Conservation (phyloP, 1,139 yeast species). For the Suhomyces coccinellae region DNA sequence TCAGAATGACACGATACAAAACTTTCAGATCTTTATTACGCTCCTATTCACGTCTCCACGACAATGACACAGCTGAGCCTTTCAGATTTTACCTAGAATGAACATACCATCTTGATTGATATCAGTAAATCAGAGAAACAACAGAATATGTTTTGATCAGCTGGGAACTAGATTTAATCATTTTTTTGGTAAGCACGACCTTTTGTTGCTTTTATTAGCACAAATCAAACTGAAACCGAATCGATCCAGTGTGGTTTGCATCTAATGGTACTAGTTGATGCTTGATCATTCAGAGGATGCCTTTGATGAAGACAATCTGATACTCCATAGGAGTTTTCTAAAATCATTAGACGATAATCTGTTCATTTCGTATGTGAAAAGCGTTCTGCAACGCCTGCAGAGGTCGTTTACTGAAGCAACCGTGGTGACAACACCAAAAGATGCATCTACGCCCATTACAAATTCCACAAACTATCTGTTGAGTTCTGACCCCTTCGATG, state of each 20-base stretch:
- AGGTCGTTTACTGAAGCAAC: constrained; percentile 10
- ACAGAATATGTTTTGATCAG: neutral
- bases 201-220: neutral
- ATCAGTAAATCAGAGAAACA: neutral
- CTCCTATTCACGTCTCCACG: neutral
- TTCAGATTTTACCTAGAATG: neutral
- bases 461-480: constrained; percentile 1
- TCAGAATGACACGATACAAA: neutral
- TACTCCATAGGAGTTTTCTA: constrained; percentile 21
- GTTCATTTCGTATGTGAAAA: constrained; percentile 39
- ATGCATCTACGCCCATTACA: constrained; percentile 11
- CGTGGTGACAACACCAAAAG: constrained; percentile 8
- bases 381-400: constrained; percentile 28
- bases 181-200: neutral
- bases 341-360: constrained; percentile 43
- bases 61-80: neutral
- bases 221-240: neutral
- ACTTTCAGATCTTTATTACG: neutral
- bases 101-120: neutral
- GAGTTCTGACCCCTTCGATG: constrained; percentile 44
- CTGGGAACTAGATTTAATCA: neutral
- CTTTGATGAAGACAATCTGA: constrained; percentile 14
- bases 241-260: neutral
- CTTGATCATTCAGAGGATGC: neutral
- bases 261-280: neutral